phyloP scores from a whole-genome alignment of 2,329 filamentous ascomycete genomes.

The Cyphellophora europaea region DNA sequence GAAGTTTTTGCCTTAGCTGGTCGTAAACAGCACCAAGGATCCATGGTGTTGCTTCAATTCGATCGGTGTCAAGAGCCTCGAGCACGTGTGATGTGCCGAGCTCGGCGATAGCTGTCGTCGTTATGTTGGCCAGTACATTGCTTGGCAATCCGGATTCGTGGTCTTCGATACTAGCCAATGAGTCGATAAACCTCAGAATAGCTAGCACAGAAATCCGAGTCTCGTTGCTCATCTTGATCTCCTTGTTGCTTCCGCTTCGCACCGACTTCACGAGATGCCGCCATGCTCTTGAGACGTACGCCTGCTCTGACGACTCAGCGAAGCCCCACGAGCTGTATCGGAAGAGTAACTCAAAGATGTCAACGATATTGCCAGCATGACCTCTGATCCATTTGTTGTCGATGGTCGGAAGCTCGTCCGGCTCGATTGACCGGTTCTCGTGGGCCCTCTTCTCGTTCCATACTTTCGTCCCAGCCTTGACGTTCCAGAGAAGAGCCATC shows the following conservation, averaged over 20 bases:
- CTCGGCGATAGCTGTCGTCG: too few relatives aligned
- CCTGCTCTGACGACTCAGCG: conserved; percentile 24
- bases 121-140: too few relatives aligned
- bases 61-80: too few relatives aligned
- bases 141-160: too few relatives aligned
- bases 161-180: too few relatives aligned
- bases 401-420: conserved; percentile 71
- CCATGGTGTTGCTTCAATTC: too few relatives aligned
- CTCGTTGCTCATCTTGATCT: conserved; percentile 80
- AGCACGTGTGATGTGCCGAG: too few relatives aligned
- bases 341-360: conserved; percentile 46
- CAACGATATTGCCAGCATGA: conserved; percentile 58
- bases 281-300: conserved; percentile 50
- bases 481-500: conserved; percentile 52
- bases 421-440: conserved; percentile 46
- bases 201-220: not conserved
- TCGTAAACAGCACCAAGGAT: too few relatives aligned
- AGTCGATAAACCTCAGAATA: not conserved
- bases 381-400: conserved; percentile 82
- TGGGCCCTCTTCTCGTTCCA: conserved; percentile 70
- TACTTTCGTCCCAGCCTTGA: conserved; percentile 34
- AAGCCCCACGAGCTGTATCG: conserved; percentile 38
- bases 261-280: conserved; percentile 52
- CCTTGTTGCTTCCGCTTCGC: conserved; percentile 61
- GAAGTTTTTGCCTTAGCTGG: too few relatives aligned